phyloP scores from a whole-genome alignment of 2,329 filamentous ascomycete species.

The Cordyceps javanica region DNA sequence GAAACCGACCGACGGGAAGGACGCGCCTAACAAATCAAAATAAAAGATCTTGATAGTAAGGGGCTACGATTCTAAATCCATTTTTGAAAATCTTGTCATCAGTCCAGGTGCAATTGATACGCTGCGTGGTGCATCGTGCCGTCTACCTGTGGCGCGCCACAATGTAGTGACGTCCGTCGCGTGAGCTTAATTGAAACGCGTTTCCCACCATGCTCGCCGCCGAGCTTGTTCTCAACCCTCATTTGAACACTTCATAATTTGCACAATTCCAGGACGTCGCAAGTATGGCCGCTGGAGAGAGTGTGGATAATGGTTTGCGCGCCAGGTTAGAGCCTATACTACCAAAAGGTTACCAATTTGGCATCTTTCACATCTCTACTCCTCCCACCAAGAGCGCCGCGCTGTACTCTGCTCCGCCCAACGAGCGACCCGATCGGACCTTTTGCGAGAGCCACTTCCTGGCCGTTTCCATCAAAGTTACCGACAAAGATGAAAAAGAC shows the following conservation, averaged over 20 bases:
- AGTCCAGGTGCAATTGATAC: background rate
- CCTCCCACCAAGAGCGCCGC: slow-evolving; percentile 68
- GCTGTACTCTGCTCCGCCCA: slow-evolving; percentile 73
- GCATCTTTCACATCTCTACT: slow-evolving; percentile 81
- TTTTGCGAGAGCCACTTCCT: slow-evolving; percentile 81
- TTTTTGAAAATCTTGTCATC: background rate
- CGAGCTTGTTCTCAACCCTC: background rate
- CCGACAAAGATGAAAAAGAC: background rate
- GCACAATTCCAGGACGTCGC: background rate
- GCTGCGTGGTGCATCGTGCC: background rate
- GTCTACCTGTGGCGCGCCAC: background rate
- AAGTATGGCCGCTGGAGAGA: background rate
- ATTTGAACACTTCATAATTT: background rate
- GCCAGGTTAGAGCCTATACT: slow-evolving; percentile 40
- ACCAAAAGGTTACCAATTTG: slow-evolving; percentile 53
- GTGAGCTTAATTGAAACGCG: slow-evolving; percentile 11
- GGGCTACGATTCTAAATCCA: too few relatives aligned
- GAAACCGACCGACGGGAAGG: too few relatives aligned
- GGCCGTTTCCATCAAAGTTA: slow-evolving; percentile 41
- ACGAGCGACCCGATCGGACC: slow-evolving; percentile 66
- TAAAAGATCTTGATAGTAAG: too few relatives aligned
- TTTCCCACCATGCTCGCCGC: background rate
- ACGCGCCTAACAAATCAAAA: too few relatives aligned
- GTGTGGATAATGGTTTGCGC: background rate
- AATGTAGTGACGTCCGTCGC: background rate